Percentiles rank a stretch among this genome's conserved stretches.
phyloP scores from a whole-genome alignment of 108 stramenopile species.

The Skeletonema tropicum region DNA sequence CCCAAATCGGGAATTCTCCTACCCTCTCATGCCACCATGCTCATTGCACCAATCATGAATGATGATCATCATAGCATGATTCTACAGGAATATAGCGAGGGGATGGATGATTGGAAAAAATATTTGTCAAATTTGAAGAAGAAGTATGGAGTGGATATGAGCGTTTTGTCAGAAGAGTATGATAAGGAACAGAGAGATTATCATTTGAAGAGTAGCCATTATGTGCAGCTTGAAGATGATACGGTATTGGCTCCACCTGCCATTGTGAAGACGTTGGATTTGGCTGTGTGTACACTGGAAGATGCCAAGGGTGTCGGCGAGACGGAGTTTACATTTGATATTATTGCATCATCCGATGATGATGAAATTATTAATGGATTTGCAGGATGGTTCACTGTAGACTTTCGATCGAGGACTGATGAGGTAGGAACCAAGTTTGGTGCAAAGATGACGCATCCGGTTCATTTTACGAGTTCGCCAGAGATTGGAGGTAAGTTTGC shows the following conservation, averaged over 20 bases:
- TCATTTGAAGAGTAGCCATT: slow-evolving; percentile 87
- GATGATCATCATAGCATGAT: slow-evolving; percentile 72
- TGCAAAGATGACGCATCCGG: too few relatives aligned
- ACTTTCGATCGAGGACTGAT: slow-evolving; percentile 89
- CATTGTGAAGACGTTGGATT: slow-evolving; percentile 83
- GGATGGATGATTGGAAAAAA: slow-evolving; percentile 94
- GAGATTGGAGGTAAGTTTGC: slow-evolving; percentile 75
- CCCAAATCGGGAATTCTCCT: slow-evolving; percentile 91
- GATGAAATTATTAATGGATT: slow-evolving; percentile 80
- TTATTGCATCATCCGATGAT: too few relatives aligned
- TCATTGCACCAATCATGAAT: slow-evolving; percentile 87
- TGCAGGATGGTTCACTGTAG: slow-evolving; percentile 97
- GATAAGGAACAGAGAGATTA: slow-evolving; percentile 95
- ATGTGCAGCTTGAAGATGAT: slow-evolving; percentile 56
- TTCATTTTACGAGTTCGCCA: slow-evolving; percentile 57
- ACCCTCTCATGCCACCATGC: slow-evolving; percentile 95
- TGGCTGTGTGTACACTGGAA: slow-evolving; percentile 93
- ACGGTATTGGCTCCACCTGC: slow-evolving; percentile 68
- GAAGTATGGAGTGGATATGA: slow-evolving; percentile 94
- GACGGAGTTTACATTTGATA: too few relatives aligned
- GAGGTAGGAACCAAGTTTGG: slow-evolving; percentile 35
- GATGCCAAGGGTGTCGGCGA: slow-evolving; percentile 86
- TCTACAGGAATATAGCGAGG: slow-evolving; percentile 66
- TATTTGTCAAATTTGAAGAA: slow-evolving; percentile 55
- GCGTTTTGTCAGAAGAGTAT: slow-evolving; percentile 61